Percentiles rank a stretch among this genome's conserved stretches.
Conservation (phyloP, 495 filamentous ascomycete genomes). For the Penicillium paradoxum region DNA sequence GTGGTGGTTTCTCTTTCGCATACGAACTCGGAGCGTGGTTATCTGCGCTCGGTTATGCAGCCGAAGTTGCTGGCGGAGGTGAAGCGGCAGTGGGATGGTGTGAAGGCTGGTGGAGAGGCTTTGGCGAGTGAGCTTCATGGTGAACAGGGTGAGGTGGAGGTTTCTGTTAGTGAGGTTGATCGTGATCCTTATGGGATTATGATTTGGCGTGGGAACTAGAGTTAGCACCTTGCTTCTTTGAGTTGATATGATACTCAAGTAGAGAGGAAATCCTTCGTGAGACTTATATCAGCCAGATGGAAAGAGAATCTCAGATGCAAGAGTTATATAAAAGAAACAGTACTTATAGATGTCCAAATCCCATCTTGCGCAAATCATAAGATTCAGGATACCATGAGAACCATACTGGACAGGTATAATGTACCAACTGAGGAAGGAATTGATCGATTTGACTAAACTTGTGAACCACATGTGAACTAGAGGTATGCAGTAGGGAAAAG, state of each 20-base stretch:
- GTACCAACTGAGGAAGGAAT: background rate
- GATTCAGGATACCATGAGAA: too few species aligned
- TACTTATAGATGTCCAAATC: too few species aligned
- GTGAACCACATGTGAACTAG: background rate
- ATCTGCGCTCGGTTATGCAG: conserved; percentile 65
- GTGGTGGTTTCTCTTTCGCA: conserved; percentile 82
- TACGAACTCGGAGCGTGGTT: conserved; percentile 84
- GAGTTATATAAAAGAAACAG: too few species aligned
- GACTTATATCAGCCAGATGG: too few species aligned
- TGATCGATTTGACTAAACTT: background rate
- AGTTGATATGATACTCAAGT: too few species aligned
- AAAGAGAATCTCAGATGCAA: too few species aligned
- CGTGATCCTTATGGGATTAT: conserved; percentile 73
- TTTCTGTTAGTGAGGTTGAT: conserved; percentile 74
- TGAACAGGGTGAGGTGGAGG: conserved; percentile 49
- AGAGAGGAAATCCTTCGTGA: too few species aligned
- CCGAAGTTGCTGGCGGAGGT: conserved; percentile 55
- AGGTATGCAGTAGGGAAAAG: background rate
- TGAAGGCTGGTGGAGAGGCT: conserved; percentile 20
- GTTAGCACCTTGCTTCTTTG: background rate
- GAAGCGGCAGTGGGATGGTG: conserved; percentile 46
- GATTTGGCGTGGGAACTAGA: conserved; percentile 41
- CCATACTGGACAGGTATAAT: background rate
- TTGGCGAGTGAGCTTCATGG: conserved; percentile 25
- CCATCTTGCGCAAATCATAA: too few species aligned